These are phyloP conservation scores for Ambrosia hybrid DNA, from an alignment of 140 eudicot genomes.

Conservation along the genomic window DNA sequence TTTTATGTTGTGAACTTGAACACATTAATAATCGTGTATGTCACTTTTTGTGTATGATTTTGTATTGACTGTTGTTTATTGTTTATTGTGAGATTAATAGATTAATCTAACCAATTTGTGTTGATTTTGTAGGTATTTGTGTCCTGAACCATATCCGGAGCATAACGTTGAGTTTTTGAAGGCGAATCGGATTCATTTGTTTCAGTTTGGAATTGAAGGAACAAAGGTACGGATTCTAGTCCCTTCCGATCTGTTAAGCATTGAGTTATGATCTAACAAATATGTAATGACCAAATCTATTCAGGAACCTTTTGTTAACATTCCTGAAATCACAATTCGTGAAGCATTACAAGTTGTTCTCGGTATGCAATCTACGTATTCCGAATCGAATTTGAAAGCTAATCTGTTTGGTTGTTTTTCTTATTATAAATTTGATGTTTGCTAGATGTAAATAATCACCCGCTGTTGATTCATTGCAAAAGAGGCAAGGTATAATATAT, in stretches of 20 bases:
- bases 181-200: constrained; percentile 64
- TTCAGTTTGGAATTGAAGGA: constrained; percentile 87
- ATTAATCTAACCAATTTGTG: neutral
- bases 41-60: neutral
- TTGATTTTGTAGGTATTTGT: constrained; percentile 52
- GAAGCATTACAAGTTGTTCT: constrained; percentile 75
- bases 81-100: neutral
- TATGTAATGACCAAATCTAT: constrained; percentile 8
- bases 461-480: constrained; percentile 90
- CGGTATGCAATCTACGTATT: constrained; percentile 40
- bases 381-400: neutral
- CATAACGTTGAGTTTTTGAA: constrained; percentile 57
- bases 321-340: constrained; percentile 70
- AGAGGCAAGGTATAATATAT: constrained; percentile 84
- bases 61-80: neutral
- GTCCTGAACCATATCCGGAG: constrained; percentile 92
- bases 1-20: too few relatives aligned
- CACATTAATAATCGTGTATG: constrained; percentile 12
- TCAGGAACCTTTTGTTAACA: constrained; percentile 89
- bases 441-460: constrained; percentile 76
- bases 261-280: too few relatives aligned
- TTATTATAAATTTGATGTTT: constrained; percentile 3
- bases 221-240: constrained; percentile 49
- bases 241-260: neutral
- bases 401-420: neutral